phyloP scores from a whole-genome alignment of 2,329 filamentous ascomycete species.

The Neonectria sp. region DNA sequence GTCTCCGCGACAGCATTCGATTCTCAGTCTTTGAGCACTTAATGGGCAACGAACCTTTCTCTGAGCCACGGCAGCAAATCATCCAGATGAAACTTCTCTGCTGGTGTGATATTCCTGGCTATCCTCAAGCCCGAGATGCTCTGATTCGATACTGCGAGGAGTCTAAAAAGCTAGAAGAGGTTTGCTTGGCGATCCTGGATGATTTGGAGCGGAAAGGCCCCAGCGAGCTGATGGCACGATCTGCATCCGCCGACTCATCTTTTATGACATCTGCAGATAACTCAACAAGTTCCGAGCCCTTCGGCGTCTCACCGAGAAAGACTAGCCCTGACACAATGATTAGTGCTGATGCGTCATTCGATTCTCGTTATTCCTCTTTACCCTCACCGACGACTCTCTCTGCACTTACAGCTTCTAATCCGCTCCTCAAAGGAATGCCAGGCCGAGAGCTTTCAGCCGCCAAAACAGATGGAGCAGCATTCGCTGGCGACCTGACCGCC shows the following conservation, averaged over 20 bases:
- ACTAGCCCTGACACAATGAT: conserved; percentile 26
- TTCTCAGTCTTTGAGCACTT: conserved; percentile 55
- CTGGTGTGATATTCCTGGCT: conserved; percentile 53
- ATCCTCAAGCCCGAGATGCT: conserved; percentile 47
- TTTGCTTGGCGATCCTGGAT: conserved; percentile 47
- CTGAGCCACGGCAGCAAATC: conserved; percentile 37
- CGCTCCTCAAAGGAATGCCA: conserved; percentile 58
- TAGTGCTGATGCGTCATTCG: conserved; percentile 25
- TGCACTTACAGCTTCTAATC: conserved; percentile 53
- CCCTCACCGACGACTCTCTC: conserved; percentile 9
- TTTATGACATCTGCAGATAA: conserved; percentile 26
- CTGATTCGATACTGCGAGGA: conserved; percentile 53
- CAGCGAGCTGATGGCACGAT: conserved; percentile 14
- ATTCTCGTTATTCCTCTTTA: conserved; percentile 12
- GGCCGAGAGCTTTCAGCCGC: conserved; percentile 57
- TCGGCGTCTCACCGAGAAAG: conserved; percentile 15
- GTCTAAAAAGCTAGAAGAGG: conserved; percentile 52
- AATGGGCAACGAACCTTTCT: conserved; percentile 44
- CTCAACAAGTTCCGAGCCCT: conserved; percentile 26
- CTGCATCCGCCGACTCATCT: conserved; percentile 27
- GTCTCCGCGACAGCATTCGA: conserved; percentile 54
- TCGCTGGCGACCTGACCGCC: conserved; percentile 50
- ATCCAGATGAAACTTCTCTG: conserved; percentile 51
- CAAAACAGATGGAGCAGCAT: conserved; percentile 55
- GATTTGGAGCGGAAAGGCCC: conserved; percentile 29